Evolutionary conservation across 2,329 filamentous ascomycete genomes (phyloP).

Genomic region (Cercospora zeina): DNA sequence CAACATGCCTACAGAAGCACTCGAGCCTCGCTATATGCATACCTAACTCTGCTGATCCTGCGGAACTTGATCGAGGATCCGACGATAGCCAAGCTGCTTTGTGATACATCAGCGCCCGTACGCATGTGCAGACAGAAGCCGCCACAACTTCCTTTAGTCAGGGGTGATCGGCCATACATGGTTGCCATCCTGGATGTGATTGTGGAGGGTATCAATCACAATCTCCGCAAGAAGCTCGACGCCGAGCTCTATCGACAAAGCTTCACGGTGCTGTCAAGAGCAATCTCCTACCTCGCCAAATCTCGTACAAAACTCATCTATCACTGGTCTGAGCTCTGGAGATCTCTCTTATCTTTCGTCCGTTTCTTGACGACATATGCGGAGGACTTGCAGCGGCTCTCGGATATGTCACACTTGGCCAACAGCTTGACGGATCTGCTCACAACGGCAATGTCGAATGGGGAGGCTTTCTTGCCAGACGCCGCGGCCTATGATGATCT

Average conservation of each 20-base stretch:
- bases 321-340: constrained; percentile 96
- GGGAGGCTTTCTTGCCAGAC: constrained; percentile 87
- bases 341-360: constrained; percentile 80
- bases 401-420: constrained; percentile 71
- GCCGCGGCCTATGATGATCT: constrained; percentile 89
- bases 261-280: constrained; percentile 76
- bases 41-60: constrained; percentile 80
- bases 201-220: constrained; percentile 91
- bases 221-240: constrained; percentile 81
- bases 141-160: constrained; percentile 74
- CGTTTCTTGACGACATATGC: constrained; percentile 89
- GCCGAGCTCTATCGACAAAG: constrained; percentile 69
- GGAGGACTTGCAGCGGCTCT: constrained; percentile 68
- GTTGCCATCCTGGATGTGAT: constrained; percentile 80
- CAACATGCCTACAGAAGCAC: constrained; percentile 87
- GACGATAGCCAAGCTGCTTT: constrained; percentile 77
- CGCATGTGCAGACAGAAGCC: constrained; percentile 86
- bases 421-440: constrained; percentile 78
- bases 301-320: constrained; percentile 78
- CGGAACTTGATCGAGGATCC: constrained; percentile 86
- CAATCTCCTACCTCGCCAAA: constrained; percentile 80
- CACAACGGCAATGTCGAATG: constrained; percentile 78
- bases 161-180: constrained; percentile 69
- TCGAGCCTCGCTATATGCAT: constrained; percentile 77
- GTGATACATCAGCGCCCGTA: constrained; percentile 71